Evolutionary conservation across 495 filamentous ascomycete species (phyloP).

Genomic region (Margaritispora aquatica): DNA sequence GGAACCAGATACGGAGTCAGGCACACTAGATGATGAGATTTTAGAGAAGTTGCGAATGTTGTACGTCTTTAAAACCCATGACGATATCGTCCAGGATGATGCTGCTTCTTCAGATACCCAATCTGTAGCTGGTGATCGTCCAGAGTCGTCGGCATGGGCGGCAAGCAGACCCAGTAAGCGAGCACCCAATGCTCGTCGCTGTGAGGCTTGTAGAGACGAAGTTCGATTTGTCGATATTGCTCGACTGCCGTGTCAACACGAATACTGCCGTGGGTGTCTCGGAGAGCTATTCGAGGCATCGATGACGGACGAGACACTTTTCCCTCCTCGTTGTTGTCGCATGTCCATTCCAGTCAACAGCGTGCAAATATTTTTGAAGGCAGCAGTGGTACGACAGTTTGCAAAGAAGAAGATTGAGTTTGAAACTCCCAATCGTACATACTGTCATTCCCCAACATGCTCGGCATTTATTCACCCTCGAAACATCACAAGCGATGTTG

Average conservation of each 20-base stretch:
- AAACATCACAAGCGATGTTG: conserved; percentile 19
- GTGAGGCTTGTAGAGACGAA: conserved; percentile 14
- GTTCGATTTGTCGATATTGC: conserved; percentile 10
- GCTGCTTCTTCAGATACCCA: not conserved
- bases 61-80: conserved; percentile 13
- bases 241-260: conserved; percentile 17
- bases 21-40: conserved; percentile 19
- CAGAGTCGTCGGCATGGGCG: conserved; percentile 16
- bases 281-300: conserved; percentile 15
- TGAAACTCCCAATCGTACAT: conserved; percentile 21
- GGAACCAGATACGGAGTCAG: not conserved
- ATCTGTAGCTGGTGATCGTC: not conserved
- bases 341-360: conserved; percentile 5
- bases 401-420: conserved; percentile 24
- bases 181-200: not conserved
- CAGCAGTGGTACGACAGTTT: conserved; percentile 16
- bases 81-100: not conserved
- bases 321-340: conserved; percentile 19
- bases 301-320: conserved; percentile 17
- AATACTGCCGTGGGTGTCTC: conserved; percentile 18
- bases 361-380: conserved; percentile 12
- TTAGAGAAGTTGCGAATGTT: conserved; percentile 19
- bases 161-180: not conserved
- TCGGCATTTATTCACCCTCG: conserved; percentile 17
- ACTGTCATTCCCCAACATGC: conserved; percentile 23